Evolutionary conservation across 805 yeast species (phyloP).

Genomic region (Metschnikowia santaceciliae): DNA sequence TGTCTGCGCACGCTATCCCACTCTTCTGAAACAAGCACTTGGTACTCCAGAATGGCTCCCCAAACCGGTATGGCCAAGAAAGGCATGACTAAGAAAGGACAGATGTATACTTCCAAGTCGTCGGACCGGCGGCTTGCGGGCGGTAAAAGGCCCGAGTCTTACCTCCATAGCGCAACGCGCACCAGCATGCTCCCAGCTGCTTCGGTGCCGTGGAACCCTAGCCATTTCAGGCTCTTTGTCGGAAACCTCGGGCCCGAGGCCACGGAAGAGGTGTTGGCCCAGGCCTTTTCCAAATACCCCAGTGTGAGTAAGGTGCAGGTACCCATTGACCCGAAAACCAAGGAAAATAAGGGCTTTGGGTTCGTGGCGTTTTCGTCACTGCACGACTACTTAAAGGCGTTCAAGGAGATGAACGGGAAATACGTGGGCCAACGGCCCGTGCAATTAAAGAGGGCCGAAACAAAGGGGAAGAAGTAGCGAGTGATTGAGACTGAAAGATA

Average conservation of each 20-base stretch:
- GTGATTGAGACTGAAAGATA: background rate
- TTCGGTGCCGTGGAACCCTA: constrained; percentile 65
- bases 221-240: constrained; percentile 67
- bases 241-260: constrained; percentile 73
- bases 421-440: constrained; percentile 74
- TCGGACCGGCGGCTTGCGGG: constrained; percentile 57
- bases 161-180: constrained; percentile 11
- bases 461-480: constrained; percentile 12
- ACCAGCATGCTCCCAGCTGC: background rate
- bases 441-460: constrained; percentile 59
- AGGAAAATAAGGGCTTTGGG: constrained; percentile 63
- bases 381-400: constrained; percentile 65
- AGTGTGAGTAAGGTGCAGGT: constrained; percentile 58
- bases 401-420: constrained; percentile 72
- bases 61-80: constrained; percentile 11
- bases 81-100: constrained; percentile 13
- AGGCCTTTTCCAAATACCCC: constrained; percentile 51
- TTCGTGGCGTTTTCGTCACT: constrained; percentile 65
- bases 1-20: constrained; percentile 1
- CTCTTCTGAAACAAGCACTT: background rate
- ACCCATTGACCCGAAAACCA: constrained; percentile 46
- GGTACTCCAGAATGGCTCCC: background rate
- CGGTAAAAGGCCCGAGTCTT: constrained; percentile 41
- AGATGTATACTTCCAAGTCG: constrained; percentile 33
- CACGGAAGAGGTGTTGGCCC: constrained; percentile 49